A percentile compares a stretch with the other conserved stretches of the same genome.
phyloP scores from a whole-genome alignment of 352 stramenopile genomes.

The Thraustochytrium sp. region DNA sequence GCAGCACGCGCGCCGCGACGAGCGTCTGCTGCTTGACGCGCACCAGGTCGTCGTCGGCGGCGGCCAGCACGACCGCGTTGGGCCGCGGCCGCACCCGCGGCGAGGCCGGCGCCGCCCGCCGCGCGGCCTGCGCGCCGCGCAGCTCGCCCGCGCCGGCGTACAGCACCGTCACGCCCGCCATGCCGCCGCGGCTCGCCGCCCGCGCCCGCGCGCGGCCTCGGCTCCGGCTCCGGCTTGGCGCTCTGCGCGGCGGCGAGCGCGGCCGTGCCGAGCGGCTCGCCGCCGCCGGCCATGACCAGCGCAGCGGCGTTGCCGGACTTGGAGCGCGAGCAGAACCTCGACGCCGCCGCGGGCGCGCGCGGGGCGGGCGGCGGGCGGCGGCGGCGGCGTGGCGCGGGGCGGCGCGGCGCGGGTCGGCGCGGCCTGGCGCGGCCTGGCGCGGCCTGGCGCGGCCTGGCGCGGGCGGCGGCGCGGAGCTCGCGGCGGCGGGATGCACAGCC shows the following conservation, averaged over 20 bases:
- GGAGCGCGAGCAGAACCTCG: no score
- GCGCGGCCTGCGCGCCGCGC: neutral
- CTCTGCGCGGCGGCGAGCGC: no score
- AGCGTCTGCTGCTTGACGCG: no score
- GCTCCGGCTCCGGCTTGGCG: no score
- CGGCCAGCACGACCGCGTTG: neutral
- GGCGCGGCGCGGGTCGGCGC: neutral
- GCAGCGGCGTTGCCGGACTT: no score
- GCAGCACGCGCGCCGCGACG: neutral
- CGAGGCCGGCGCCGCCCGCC: neutral
- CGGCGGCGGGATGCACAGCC: neutral
- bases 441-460: neutral
- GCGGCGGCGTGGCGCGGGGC: neutral
- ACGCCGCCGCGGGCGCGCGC: no score
- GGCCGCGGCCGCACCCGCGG: neutral
- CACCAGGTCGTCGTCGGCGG: no score
- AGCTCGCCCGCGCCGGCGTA: conserved; percentile 10
- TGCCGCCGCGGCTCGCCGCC: neutral
- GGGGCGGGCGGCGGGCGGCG: neutral
- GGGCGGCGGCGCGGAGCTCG: neutral
- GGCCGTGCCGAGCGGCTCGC: no score
- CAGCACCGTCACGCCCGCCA: neutral
- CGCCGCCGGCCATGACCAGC: no score
- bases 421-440: neutral
- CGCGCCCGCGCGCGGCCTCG: no score